phyloP scores from a whole-genome alignment of 2,329 filamentous ascomycete genomes.

The Xylaria sp. region DNA sequence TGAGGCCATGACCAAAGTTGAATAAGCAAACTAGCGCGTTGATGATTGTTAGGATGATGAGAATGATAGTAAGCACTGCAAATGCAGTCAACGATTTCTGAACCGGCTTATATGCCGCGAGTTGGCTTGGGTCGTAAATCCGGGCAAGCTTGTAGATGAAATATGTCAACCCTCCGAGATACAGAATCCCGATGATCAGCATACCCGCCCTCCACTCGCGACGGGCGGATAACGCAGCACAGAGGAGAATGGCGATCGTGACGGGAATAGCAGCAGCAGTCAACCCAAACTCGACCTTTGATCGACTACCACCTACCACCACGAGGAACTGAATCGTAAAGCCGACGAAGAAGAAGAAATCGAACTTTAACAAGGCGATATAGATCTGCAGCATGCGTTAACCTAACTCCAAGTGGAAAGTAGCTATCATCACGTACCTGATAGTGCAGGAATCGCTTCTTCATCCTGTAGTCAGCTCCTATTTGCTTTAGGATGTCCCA shows the following conservation, averaged over 20 bases:
- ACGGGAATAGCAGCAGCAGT: constrained; percentile 91
- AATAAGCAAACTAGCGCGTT: constrained; percentile 87
- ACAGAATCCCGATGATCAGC: constrained; percentile 80
- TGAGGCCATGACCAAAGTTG: constrained; percentile 92
- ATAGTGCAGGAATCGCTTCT: constrained; percentile 94
- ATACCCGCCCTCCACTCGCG: constrained; percentile 85
- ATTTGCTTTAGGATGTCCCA: constrained; percentile 99
- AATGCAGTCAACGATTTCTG: constrained; percentile 90
- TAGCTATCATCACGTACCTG: constrained; percentile 69
- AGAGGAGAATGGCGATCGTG: constrained; percentile 87
- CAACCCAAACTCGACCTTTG: constrained; percentile 80
- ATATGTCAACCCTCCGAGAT: constrained; percentile 89
- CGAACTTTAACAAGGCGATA: constrained; percentile 96
- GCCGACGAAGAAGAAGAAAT: constrained; percentile 99
- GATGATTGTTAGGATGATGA: constrained; percentile 88
- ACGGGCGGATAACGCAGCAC: constrained; percentile 85
- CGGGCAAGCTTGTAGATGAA: constrained; percentile 98
- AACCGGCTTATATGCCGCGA: constrained; percentile 76
- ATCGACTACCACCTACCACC: constrained; percentile 78
- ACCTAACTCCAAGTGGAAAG: constrained; percentile 18
- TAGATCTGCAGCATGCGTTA: constrained; percentile 74
- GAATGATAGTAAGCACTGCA: constrained; percentile 87
- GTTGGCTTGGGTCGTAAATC: constrained; percentile 79
- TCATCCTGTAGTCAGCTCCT: constrained; percentile 95
- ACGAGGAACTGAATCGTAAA: constrained; percentile 99